Evolutionary conservation across 768 basidiomycete genomes (phyloP), one percentile per base, ranked within the genome.

Genomic region (Boletus subparvulus): DNA sequence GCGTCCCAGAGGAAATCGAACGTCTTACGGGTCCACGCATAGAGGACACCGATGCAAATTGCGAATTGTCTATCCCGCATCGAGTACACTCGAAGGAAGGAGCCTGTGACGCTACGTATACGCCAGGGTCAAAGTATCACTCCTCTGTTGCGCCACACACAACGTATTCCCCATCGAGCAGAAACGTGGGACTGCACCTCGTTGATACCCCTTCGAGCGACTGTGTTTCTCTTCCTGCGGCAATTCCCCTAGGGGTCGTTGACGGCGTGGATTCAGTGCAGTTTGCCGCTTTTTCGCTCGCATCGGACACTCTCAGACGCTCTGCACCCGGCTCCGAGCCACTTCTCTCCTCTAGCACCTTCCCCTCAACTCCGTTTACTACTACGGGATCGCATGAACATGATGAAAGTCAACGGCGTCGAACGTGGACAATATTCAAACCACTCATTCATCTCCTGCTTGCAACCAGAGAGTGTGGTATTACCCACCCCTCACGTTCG

Each of bases 401-500:
- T 44, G 41, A 35, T 43, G 51, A 39, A n/a, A 36, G 35, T 36
- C 6, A 36, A 36, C 35, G 35, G 35, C 43, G 16, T 17, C 52
- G 52, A 47, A 45, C 64, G 21, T 67, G 70, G 51, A 19, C 54
- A 19, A 58, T 55, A 46, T 80, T 80, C 58, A 58, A 59, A 35
- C 61, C 72, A 32, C 63, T 72, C 47, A 60, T 72, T 30, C 36
- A 61, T 13, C 45, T 53, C 52, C 52, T 72, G 33, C 48, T 72
- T 17, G 59, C 53, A 37, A 62, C 59, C 24, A 67, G 62, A 35
- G 56, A 59, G 16, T 70, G 67, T 8, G 79, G 78, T 4, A 54
- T 65, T 32, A 0, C 39, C 26, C 72, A 61, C n/a, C 73, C 80
- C 10, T 65, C 71, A 6, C 78, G 80, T n/a, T 76, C 78, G 17